phyloP scores from a whole-genome alignment of 116 monocot genomes.

The Dioscorea cayenensis region DNA sequence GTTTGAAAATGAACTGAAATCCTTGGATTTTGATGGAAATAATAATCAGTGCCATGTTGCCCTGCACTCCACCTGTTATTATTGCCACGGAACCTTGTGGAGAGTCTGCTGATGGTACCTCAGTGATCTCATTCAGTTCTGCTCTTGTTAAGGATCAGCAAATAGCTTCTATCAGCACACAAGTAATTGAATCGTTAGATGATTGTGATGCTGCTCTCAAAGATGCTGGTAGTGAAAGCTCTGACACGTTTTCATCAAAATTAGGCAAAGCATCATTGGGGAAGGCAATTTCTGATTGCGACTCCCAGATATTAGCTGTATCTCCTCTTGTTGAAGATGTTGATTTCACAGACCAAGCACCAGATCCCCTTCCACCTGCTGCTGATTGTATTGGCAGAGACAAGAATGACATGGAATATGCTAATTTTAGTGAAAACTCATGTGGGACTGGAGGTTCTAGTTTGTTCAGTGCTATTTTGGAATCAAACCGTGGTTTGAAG shows the following conservation, averaged over 20 bases:
- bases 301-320: not conserved
- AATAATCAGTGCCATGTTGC: slow-evolving; percentile 5
- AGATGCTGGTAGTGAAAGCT: slow-evolving; percentile 4
- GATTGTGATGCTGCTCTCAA: slow-evolving; percentile 9
- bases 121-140: slow-evolving; percentile 3
- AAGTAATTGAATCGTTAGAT: not conserved
- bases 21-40: slow-evolving; percentile 16
- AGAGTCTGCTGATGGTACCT: slow-evolving; percentile 10
- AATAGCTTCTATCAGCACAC: not conserved
- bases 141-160: not conserved
- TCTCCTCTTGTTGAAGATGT: not conserved
- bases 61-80: not conserved
- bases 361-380: not conserved
- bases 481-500: slow-evolving; percentile 39
- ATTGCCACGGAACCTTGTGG: slow-evolving; percentile 4
- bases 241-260: slow-evolving; percentile 11
- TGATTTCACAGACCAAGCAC: not conserved
- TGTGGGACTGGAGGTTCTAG: not conserved
- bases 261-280: not conserved
- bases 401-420: not conserved
- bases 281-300: not conserved
- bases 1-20: slow-evolving; percentile 68
- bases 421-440: not conserved
- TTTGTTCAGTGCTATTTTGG: slow-evolving; percentile 29
- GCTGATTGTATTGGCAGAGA: not conserved